Evolutionary conservation across 208 protist species (phyloP), one percentile per base, ranked within the genome.

Genomic region (Leishmania martiniquensis): DNA sequence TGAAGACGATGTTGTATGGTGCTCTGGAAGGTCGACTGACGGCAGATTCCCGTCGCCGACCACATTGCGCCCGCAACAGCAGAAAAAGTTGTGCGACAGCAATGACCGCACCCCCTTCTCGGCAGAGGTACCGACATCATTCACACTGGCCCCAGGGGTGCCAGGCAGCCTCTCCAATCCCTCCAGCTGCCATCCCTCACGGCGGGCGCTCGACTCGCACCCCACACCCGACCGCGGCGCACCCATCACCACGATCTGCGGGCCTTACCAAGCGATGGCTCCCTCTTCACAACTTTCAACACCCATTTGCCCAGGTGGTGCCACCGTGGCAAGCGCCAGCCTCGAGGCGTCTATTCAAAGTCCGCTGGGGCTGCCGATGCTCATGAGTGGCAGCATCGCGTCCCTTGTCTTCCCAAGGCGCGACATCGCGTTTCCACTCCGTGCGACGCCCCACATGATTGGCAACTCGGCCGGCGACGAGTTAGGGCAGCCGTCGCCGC

Each of bases 311-410:
- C 34, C 69, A 47, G 69, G 37, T 34, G 69, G 29, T 57, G 69
- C 17, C 10, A 32, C 15, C 17, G 15, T 45, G 17, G 4, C 49
- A 42, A 59, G 29, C 69, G 32, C 32, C 37, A 54, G 37, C 29
- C n/a, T 54, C 4, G 45, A 29, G 29, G 29, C 29, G n/a, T 68
- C 67, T 4, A 29, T 55, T 9, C 52, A 49, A 29, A 78, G 54
- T 32, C 42, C 34, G 7, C 65, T 76, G 12, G 74, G 29, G 4
- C 74, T 78, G 45, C 79, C 72, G 2, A 71, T 59, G 55, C 52
- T 78, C 74, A 75, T 79, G 67, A 75, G 42, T 47, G 74, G 42
- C 47, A 83, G 72, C 72, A 72, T 4, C 52, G 54, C 47, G 7
- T 77, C 78, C 25, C 78, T 60, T 10, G 25, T 49, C 15, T 73